Evolutionary conservation across 2,329 filamentous ascomycete species (phyloP).

Genomic region (Pseudogymnoascus sp.): DNA sequence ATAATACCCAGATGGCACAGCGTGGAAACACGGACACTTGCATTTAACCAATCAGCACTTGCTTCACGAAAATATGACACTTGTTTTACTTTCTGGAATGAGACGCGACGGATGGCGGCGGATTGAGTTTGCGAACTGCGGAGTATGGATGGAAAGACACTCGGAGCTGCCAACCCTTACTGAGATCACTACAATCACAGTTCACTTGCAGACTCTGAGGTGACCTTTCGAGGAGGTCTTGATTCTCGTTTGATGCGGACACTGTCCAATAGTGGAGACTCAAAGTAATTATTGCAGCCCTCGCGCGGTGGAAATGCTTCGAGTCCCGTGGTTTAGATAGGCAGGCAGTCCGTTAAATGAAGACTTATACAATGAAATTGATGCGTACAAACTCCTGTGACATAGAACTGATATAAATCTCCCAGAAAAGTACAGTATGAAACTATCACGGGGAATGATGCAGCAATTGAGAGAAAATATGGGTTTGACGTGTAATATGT

Average conservation of each 20-base stretch:
- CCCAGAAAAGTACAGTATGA: not conserved
- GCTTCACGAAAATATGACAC: not conserved
- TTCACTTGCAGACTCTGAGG: not conserved
- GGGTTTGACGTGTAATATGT: too few relatives aligned
- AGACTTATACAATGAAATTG: not conserved
- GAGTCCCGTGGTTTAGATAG: not conserved
- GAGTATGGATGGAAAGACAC: not conserved
- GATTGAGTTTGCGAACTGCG: not conserved
- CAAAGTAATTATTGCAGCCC: not conserved
- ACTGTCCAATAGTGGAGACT: not conserved
- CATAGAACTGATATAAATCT: not conserved
- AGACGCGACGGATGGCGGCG: not conserved
- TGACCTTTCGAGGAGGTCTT: not conserved
- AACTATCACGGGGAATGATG: not conserved
- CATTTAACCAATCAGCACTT: not conserved
- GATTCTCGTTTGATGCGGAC: not conserved
- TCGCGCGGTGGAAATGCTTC: not conserved
- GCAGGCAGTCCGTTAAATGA: not conserved
- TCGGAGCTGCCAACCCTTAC: not conserved
- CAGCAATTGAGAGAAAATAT: not conserved
- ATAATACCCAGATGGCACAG: not conserved
- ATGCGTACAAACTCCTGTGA: not conserved
- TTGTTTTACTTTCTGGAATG: not conserved
- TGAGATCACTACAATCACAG: not conserved
- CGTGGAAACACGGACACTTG: not conserved